Conservation (phyloP, 148 eudicot species). For the Rhododendron ovatum region DNA sequence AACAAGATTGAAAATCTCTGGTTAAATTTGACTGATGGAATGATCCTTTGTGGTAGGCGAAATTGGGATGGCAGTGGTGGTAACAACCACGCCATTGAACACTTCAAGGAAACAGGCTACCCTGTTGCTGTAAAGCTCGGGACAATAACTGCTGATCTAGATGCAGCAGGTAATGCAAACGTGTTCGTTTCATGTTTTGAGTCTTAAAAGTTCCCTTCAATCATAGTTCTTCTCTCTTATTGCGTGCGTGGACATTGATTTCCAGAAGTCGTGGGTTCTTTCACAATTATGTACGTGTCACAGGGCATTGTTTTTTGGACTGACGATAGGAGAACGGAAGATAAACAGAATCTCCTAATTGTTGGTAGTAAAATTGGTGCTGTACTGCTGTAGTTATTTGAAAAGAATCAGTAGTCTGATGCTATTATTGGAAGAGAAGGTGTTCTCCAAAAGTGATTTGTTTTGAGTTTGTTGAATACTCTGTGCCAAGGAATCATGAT, state of each 20-base stretch:
- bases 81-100: conserved; percentile 90
- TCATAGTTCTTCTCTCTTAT: not conserved
- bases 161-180: conserved; percentile 77
- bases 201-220: not conserved
- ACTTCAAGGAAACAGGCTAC: conserved; percentile 58
- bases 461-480: not conserved
- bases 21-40: conserved; percentile 90
- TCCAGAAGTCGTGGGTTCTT: not conserved
- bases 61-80: conserved; percentile 98
- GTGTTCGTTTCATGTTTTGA: not conserved
- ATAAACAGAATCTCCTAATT: not conserved
- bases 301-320: not conserved
- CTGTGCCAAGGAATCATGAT: not conserved
- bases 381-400: not conserved
- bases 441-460: too few relatives aligned
- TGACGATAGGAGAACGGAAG: not conserved
- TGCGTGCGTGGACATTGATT: not conserved
- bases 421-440: not conserved
- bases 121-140: conserved; percentile 99
- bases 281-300: not conserved
- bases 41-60: conserved; percentile 89
- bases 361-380: not conserved
- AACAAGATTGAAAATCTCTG: conserved; percentile 94
- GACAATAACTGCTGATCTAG: conserved; percentile 84
- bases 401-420: not conserved